phyloP scores from a whole-genome alignment of 352 stramenopile genomes.

The Pythium inflatum region DNA sequence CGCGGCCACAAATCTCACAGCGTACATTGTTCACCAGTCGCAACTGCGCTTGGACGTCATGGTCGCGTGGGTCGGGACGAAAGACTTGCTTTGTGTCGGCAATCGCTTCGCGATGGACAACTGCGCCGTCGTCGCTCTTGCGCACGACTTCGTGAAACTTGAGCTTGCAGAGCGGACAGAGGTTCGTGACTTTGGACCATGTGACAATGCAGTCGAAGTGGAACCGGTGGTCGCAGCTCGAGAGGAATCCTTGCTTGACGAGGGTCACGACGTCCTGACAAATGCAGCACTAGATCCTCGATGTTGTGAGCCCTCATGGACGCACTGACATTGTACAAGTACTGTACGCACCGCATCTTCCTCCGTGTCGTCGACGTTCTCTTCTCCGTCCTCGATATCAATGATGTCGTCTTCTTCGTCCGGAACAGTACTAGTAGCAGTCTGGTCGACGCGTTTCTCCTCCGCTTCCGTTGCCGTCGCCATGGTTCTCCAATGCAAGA shows the following conservation, averaged over 20 bases:
- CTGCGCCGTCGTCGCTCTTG: constrained; percentile 40
- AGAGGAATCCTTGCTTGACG: constrained; percentile 56
- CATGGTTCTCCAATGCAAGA: constrained; percentile 14
- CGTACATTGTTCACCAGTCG: constrained; percentile 70
- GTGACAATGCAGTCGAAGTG: constrained; percentile 84
- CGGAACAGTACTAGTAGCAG: too few species aligned
- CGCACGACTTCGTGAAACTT: constrained; percentile 66
- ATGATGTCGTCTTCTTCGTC: constrained; percentile 16
- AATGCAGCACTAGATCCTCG: constrained; percentile 87
- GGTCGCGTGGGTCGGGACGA: constrained; percentile 57
- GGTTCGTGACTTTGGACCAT: constrained; percentile 83
- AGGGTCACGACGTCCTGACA: constrained; percentile 73
- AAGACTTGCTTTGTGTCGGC: constrained; percentile 67
- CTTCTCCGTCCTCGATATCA: constrained; percentile 21
- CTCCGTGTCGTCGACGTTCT: constrained; percentile 27
- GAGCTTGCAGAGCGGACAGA: constrained; percentile 82
- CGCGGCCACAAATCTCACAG: constrained; percentile 72
- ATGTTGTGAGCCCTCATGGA: too few species aligned
- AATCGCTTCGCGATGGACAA: constrained; percentile 47
- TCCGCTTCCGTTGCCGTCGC: constrained; percentile 4
- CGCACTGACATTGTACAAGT: too few species aligned
- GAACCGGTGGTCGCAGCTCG: constrained; percentile 78
- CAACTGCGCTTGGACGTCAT: constrained; percentile 72
- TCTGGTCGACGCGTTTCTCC: constrained; percentile 15
- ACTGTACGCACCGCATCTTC: constrained; percentile 34